phyloP scores from a whole-genome alignment of 495 filamentous ascomycete genomes.

The Tuber magnatum region DNA sequence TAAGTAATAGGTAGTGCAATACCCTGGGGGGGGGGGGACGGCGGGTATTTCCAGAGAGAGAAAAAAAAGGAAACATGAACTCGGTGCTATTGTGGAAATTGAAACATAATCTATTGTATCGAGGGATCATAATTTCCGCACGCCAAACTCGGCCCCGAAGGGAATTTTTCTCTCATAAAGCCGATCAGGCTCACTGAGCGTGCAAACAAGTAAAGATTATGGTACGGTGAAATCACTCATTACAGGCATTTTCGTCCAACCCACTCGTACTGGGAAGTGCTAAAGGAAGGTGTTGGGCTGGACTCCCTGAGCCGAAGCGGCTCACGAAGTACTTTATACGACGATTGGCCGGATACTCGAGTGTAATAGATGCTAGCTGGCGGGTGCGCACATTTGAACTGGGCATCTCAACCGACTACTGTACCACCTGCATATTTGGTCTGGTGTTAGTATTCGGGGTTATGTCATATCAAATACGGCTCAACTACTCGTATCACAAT shows the following conservation, averaged over 20 bases:
- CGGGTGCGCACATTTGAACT: background rate
- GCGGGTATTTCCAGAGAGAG: no score
- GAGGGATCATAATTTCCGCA: background rate
- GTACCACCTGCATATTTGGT: background rate
- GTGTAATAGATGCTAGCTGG: background rate
- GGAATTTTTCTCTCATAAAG: background rate
- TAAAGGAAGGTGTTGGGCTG: background rate
- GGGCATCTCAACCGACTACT: background rate
- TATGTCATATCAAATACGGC: background rate
- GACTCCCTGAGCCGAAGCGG: background rate
- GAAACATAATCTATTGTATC: background rate
- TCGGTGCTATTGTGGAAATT: background rate
- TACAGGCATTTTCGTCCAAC: background rate
- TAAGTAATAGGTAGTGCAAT: background rate
- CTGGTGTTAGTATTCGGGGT: background rate
- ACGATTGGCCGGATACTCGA: background rate
- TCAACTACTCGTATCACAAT: no score
- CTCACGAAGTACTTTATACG: background rate
- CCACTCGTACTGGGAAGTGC: background rate
- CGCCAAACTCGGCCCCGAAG: background rate
- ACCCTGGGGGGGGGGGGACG: background rate
- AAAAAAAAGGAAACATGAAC: background rate
- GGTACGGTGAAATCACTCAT: background rate
- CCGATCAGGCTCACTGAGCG: background rate
- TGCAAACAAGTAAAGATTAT: background rate